phyloP scores from a whole-genome alignment of 768 basidiomycete species.

The Phylloporus arenicola region DNA sequence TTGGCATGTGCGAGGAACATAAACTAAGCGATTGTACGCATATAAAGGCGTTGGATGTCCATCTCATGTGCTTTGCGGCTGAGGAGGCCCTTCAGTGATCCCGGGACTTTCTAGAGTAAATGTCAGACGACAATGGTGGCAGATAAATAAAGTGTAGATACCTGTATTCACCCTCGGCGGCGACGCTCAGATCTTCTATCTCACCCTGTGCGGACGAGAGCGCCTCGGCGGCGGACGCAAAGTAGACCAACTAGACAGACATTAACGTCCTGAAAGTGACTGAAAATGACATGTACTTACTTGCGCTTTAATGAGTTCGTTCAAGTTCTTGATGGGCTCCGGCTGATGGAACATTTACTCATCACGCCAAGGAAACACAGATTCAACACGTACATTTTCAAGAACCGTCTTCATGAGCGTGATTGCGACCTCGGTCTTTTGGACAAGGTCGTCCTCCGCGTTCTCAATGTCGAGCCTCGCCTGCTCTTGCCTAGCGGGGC shows the following conservation, averaged over 20 bases:
- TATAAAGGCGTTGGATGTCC: slow-evolving; percentile 7
- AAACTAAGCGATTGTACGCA: slow-evolving; percentile 12
- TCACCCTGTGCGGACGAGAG: slow-evolving; percentile 82
- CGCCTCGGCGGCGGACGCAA: slow-evolving; percentile 72
- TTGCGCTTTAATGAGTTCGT: slow-evolving; percentile 89
- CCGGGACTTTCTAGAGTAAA: slow-evolving; percentile 65
- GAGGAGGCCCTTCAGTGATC: slow-evolving; percentile 57
- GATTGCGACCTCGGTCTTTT: slow-evolving; percentile 96
- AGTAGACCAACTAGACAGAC: slow-evolving; percentile 54
- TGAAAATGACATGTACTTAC: slow-evolving; percentile 29
- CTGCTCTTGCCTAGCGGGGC: slow-evolving; percentile 79
- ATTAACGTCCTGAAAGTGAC: slow-evolving; percentile 2
- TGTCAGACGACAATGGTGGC: slow-evolving; percentile 3
- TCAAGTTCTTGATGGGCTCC: slow-evolving; percentile 91
- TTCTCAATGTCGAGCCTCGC: slow-evolving; percentile 89
- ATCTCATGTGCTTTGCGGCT: background rate
- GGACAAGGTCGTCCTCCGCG: slow-evolving; percentile 92
- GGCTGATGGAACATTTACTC: slow-evolving; percentile 48
- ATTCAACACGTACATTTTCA: slow-evolving; percentile 71
- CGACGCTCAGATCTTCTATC: slow-evolving; percentile 87
- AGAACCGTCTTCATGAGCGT: slow-evolving; percentile 97
- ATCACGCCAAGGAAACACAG: background rate
- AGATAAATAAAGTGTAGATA: slow-evolving; percentile 22
- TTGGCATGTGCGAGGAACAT: background rate
- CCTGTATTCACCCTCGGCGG: slow-evolving; percentile 95